A percentile compares a stretch with the other conserved stretches of the same genome.
These are phyloP conservation scores for Tolypocladium tropicale DNA, from an alignment of 2,329 filamentous ascomycete genomes.

Conservation along the genomic window DNA sequence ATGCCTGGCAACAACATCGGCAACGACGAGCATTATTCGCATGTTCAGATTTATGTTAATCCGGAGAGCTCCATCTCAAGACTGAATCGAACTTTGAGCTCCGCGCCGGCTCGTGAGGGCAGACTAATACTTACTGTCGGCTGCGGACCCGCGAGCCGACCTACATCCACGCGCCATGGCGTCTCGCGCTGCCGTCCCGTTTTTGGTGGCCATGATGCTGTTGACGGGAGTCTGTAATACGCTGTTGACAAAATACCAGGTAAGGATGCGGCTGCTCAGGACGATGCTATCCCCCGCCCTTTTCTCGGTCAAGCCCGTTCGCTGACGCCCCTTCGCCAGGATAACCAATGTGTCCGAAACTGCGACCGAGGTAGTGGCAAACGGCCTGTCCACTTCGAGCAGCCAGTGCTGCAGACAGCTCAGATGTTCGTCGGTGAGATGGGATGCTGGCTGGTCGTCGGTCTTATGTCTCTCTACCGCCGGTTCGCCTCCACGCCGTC, in stretches of 20 bases:
- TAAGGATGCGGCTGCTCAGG: conserved; percentile 23
- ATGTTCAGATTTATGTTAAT: not conserved
- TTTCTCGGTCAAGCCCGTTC: too few relatives aligned
- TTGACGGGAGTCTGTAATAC: conserved; percentile 95
- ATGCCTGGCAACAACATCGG: not conserved
- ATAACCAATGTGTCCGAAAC: conserved; percentile 93
- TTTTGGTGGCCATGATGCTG: conserved; percentile 93
- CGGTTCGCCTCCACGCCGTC: conserved; percentile 37
- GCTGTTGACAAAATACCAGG: conserved; percentile 92
- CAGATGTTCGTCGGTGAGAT: conserved; percentile 98
- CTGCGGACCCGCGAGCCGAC: not conserved
- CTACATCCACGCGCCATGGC: conserved; percentile 45
- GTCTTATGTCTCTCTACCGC: conserved; percentile 55
- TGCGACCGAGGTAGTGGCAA: conserved; percentile 62
- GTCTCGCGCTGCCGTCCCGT: conserved; percentile 60
- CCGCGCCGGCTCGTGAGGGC: not conserved
- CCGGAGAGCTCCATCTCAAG: not conserved
- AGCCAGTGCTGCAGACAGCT: conserved; percentile 89
- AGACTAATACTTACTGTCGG: not conserved
- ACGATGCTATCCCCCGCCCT: not conserved
- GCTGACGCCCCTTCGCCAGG: conserved; percentile 35
- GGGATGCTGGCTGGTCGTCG: conserved; percentile 90
- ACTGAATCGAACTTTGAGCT: not conserved
- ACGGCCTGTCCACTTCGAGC: conserved; percentile 69
- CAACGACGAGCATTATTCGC: not conserved